phyloP scores from a whole-genome alignment of 1,284 basidiomycete genomes.

The Ceratobasidium sp. region DNA sequence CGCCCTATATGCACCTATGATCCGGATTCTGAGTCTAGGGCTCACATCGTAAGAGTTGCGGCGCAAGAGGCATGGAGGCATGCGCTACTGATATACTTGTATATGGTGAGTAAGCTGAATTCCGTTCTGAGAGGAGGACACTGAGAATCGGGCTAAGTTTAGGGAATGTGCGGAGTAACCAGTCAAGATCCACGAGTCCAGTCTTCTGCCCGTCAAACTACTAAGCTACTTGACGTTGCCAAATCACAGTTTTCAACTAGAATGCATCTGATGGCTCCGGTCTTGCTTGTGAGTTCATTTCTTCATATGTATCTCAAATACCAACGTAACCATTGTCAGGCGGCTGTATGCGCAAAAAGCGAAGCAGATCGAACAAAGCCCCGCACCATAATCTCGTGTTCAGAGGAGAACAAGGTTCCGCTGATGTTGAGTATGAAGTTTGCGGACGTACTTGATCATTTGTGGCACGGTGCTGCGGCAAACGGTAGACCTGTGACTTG shows the following conservation, averaged over 20 bases:
- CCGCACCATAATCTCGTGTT: neutral
- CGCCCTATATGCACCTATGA: neutral
- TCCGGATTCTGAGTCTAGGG: neutral
- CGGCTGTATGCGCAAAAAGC: neutral
- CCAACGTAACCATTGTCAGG: neutral
- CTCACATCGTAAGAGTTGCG: neutral
- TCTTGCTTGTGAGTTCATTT: neutral
- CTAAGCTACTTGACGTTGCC: neutral
- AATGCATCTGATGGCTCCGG: neutral
- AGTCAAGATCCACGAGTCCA: slow-evolving; percentile 22
- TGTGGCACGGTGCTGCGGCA: too few species aligned
- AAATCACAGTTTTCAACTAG: neutral
- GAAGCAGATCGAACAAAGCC: neutral
- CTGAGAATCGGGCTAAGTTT: too few species aligned
- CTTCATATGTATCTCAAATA: neutral
- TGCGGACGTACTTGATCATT: neutral
- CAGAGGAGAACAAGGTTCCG: neutral
- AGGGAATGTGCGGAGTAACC: too few species aligned
- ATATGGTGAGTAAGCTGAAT: too few species aligned
- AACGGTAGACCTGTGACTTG: slow-evolving; percentile 17
- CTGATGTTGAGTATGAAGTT: neutral
- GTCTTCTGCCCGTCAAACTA: slow-evolving; percentile 8
- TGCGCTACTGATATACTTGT: too few species aligned
- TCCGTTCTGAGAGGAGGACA: too few species aligned
- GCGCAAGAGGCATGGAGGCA: slow-evolving; percentile 15